Percentiles rank a stretch among this genome's conserved stretches.
Evolutionary conservation across 2,329 filamentous ascomycete species (phyloP).

Genomic region (Diplodia scrobiculata): DNA sequence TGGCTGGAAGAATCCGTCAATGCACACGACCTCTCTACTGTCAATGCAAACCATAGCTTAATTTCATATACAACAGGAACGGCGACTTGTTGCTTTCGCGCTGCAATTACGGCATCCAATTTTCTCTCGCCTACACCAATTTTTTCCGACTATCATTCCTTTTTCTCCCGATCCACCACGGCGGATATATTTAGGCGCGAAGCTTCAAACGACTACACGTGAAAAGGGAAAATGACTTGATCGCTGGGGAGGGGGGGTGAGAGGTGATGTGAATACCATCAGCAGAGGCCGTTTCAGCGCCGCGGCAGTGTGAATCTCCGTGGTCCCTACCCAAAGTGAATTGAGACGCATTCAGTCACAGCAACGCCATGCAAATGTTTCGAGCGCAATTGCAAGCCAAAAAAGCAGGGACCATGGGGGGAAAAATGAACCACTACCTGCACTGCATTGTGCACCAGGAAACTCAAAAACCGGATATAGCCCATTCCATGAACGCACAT

Average conservation of each 20-base stretch:
- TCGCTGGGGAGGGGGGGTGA: neutral
- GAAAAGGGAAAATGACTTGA: constrained; percentile 3
- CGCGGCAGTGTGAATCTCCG: constrained; percentile 21
- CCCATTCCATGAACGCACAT: constrained; percentile 26
- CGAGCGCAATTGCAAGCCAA: constrained; percentile 16
- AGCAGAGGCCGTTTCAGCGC: constrained; percentile 21
- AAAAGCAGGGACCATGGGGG: neutral
- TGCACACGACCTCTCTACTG: neutral
- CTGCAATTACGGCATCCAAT: constrained; percentile 19
- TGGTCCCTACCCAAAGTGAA: constrained; percentile 10
- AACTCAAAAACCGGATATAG: constrained; percentile 24
- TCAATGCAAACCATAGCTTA: constrained; percentile 5
- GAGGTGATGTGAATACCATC: constrained; percentile 8
- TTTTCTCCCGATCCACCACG: neutral
- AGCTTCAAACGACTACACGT: constrained; percentile 12
- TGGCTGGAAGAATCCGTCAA: too few relatives aligned
- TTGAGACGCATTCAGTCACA: constrained; percentile 24
- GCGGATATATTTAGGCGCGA: neutral
- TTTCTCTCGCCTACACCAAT: constrained; percentile 19
- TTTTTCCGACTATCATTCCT: constrained; percentile 2
- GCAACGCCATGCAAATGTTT: constrained; percentile 23
- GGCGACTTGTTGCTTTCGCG: neutral
- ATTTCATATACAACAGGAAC: constrained; percentile 21
- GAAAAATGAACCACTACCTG: neutral
- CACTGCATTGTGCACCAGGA: constrained; percentile 12